Percentiles rank a stretch among this genome's conserved stretches.
These are phyloP conservation scores for Suhomyces guaymorum DNA, from an alignment of 1,139 yeast genomes.

Conservation along the genomic window DNA sequence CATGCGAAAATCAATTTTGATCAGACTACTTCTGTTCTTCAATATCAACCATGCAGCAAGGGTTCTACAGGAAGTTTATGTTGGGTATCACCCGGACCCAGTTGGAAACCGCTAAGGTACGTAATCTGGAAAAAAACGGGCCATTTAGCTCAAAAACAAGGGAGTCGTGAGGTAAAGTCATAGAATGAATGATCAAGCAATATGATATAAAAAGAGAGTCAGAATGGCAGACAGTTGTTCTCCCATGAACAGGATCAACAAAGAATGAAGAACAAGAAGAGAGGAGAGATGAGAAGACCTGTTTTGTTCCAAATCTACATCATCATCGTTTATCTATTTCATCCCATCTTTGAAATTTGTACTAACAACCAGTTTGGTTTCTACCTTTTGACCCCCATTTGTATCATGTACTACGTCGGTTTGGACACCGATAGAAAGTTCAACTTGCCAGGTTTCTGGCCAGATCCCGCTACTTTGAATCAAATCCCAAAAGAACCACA, in stretches of 20 bases:
- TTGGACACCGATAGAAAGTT: slow-evolving; percentile 84
- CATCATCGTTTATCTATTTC: not conserved
- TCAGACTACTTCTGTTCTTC: not conserved
- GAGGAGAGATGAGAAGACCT: no score
- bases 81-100: slow-evolving; percentile 55
- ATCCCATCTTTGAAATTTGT: not conserved
- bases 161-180: no score
- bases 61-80: slow-evolving; percentile 31
- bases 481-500: slow-evolving; percentile 91
- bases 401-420: slow-evolving; percentile 90
- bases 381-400: slow-evolving; percentile 81
- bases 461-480: slow-evolving; percentile 88
- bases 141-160: no score
- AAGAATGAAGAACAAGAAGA: no score
- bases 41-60: slow-evolving; percentile 14
- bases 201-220: no score
- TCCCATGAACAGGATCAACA: not conserved
- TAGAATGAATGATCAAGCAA: no score
- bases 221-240: no score
- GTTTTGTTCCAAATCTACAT: no score
- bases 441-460: slow-evolving; percentile 96
- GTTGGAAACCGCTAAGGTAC: slow-evolving; percentile 67
- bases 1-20: slow-evolving; percentile 3
- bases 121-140: no score
- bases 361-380: slow-evolving; percentile 65